phyloP scores from a whole-genome alignment of 345 rosid genomes.

The Syzygium grande region DNA sequence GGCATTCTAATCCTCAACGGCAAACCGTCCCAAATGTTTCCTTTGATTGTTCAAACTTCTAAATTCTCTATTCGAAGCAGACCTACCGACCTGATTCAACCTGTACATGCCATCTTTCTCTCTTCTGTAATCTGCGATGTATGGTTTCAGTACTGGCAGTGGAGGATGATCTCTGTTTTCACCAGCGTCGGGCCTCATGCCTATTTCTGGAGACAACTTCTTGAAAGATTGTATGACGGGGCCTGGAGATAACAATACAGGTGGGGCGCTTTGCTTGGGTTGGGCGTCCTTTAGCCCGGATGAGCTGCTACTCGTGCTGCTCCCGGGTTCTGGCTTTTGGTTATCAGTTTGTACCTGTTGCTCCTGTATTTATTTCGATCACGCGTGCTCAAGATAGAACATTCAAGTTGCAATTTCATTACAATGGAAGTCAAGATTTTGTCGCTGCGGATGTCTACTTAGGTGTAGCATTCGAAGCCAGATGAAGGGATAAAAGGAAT shows the following conservation, averaged over 20 bases:
- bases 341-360: background rate
- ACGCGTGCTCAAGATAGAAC: background rate
- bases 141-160: constrained; percentile 18
- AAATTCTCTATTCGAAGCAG: constrained; percentile 49
- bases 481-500: background rate
- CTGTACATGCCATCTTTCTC: constrained; percentile 14
- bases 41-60: constrained; percentile 15
- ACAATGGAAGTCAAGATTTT: background rate
- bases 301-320: constrained; percentile 25
- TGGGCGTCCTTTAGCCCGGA: constrained; percentile 15
- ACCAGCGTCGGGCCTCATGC: background rate
- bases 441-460: background rate
- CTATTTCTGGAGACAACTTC: constrained; percentile 12
- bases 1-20: constrained; percentile 14
- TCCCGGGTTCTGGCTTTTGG: constrained; percentile 17
- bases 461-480: background rate
- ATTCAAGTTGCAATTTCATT: background rate
- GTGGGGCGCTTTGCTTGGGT: constrained; percentile 4
- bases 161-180: constrained; percentile 22
- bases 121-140: constrained; percentile 4
- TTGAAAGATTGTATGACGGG: constrained; percentile 8
- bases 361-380: background rate
- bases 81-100: constrained; percentile 26
- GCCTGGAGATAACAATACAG: constrained; percentile 8
- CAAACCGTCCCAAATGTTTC: constrained; percentile 20